phyloP scores from a whole-genome alignment of 225 moss, liverwort and hornwort species.

The Asterella californica region DNA sequence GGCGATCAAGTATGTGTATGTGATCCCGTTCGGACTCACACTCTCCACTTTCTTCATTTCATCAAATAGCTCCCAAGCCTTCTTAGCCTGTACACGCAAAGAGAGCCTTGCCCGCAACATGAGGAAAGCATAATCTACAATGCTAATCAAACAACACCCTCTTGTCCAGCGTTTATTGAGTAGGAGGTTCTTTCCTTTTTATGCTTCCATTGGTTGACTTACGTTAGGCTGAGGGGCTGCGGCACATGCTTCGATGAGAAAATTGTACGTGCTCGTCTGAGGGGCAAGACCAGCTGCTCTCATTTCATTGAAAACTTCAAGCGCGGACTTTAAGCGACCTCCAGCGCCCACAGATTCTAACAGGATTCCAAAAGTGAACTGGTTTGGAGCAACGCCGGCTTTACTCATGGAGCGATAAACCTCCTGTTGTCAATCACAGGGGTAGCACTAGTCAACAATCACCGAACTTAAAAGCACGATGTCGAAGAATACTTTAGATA shows the following conservation, averaged over 20 bases:
- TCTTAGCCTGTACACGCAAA: conserved; percentile 55
- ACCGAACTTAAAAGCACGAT: background rate
- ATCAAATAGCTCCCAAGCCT: conserved; percentile 74
- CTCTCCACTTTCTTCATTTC: conserved; percentile 69
- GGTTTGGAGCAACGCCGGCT: conserved; percentile 68
- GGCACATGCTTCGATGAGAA: conserved; percentile 88
- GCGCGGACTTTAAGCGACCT: conserved; percentile 78
- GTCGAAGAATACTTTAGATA: too few species aligned
- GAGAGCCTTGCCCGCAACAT: background rate
- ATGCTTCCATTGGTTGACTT: conserved; percentile 47
- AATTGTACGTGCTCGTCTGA: conserved; percentile 85
- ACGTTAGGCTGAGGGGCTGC: conserved; percentile 81
- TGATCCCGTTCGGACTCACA: conserved; percentile 67
- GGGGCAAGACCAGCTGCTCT: conserved; percentile 77
- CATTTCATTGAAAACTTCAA: conserved; percentile 94
- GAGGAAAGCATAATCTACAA: background rate
- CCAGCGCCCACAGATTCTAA: conserved; percentile 84
- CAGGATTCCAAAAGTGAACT: conserved; percentile 77
- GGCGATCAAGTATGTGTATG: conserved; percentile 71
- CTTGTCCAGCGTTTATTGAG: conserved; percentile 53
- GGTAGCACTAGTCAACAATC: too few species aligned
- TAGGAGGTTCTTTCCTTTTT: too few species aligned
- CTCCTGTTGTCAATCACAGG: conserved; percentile 59
- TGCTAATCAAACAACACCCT: too few species aligned
- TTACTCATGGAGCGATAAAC: conserved; percentile 71